Base-by-base conservation (phyloP, 257 asterid species). In the Eustoma russellianum region DNA sequence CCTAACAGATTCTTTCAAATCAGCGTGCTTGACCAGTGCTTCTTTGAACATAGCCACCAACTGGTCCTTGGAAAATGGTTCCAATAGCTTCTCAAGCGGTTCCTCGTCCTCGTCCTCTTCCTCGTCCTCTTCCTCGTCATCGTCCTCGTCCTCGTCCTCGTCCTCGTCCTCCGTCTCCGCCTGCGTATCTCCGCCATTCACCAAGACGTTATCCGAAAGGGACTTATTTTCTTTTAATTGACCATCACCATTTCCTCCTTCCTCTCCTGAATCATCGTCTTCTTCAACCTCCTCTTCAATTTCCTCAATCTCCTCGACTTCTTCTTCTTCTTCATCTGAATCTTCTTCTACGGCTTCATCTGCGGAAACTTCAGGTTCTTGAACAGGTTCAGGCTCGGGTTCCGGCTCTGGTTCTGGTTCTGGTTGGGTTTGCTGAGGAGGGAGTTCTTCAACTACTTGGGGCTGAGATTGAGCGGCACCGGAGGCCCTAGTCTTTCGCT, bases 11-110 rank as follows among this genome's bases (percentile, higher is more conserved):
- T 75, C 86, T 38, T 66, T 65, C 13, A 91, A 45, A 55, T 87
- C 92, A 6, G 96, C 93, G 56, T 84, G 76, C 46, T 69, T 78
- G 10, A 62, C 52, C 16, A 91, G 78, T 1, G 93, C 89, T 61
- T 82, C 95, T 56, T 82, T 81, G 30, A 91, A 57, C 11, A 91
- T 60, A 46, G 74, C 72, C 24, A 79, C 70, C n/a, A 87, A 56
- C 61, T 87, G 98, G 60, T 91, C 97, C 55, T 88, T 91, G 0
- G 95, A 73, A 17, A 91, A 91, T 0, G 98, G 98, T 43, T 91
- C 98, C 0, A 91, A 81, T 2, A 91, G 81, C 70, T 74, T 87
- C 79, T 91, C 96, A 13, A 91, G 34, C 1, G 94, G 81, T 65
- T 84, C 96, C 45, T 80, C 94, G 41, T 86, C 96, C 17, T 72